Evolutionary conservation across 305 asterid species (phyloP).

Genomic region (Fraxinus xanthoxyloides): DNA sequence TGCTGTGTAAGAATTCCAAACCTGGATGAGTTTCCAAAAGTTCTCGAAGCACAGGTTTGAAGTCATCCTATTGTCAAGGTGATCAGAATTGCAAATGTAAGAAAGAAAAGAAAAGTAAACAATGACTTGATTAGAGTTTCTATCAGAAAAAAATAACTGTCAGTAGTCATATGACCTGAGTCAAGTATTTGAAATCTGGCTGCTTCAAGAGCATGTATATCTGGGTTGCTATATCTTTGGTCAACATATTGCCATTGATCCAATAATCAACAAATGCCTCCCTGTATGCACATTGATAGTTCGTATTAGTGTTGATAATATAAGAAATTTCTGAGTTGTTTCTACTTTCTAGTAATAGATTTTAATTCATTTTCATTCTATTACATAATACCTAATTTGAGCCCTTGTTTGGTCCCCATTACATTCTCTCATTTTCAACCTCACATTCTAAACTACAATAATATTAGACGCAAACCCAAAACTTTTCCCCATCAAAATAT

Average conservation of each 20-base stretch:
- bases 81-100: slow-evolving; percentile 14
- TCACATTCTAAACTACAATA: no score
- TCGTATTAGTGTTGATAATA: not conserved
- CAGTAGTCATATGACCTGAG: slow-evolving; percentile 48
- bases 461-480: no score
- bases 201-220: slow-evolving; percentile 77
- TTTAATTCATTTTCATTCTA: not conserved
- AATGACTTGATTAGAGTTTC: not conserved
- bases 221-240: slow-evolving; percentile 77
- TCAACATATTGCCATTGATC: slow-evolving; percentile 79
- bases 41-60: slow-evolving; percentile 87
- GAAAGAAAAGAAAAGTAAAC: slow-evolving; percentile 9
- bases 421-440: no score
- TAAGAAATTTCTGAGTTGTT: not conserved
- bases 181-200: slow-evolving; percentile 63
- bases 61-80: slow-evolving; percentile 64
- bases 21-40: slow-evolving; percentile 97
- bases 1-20: slow-evolving; percentile 88
- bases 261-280: slow-evolving; percentile 90
- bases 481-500: no score
- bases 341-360: not conserved
- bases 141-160: not conserved
- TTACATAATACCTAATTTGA: not conserved
- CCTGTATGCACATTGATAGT: slow-evolving; percentile 38
- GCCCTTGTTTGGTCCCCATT: no score